Percentiles rank a stretch among this genome's conserved stretches.
phyloP scores from a whole-genome alignment of 2,329 filamentous ascomycete genomes.

The Pseudofabraea citricarpa region DNA sequence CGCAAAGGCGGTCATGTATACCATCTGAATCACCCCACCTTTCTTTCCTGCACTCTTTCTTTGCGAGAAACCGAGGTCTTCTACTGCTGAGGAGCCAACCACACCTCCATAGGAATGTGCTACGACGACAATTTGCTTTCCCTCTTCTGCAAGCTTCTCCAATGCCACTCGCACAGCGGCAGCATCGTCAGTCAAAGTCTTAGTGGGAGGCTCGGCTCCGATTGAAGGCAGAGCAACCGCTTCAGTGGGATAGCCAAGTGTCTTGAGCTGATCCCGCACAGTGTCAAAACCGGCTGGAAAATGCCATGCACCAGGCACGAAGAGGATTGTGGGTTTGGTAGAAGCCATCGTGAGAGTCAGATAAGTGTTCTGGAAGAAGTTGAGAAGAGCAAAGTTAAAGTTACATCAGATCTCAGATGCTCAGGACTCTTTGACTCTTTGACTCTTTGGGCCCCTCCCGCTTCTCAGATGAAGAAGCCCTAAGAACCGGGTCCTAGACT shows the following conservation, averaged over 20 bases:
- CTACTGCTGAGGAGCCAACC: slow-evolving; percentile 18
- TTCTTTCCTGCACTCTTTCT: slow-evolving; percentile 1
- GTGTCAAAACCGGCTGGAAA: slow-evolving; percentile 2
- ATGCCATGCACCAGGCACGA: slow-evolving; percentile 15
- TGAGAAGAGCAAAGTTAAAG: no score
- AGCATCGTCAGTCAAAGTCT: slow-evolving; percentile 9
- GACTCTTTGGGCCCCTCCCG: no score
- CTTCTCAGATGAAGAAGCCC: no score
- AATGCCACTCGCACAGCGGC: neutral
- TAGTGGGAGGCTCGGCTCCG: slow-evolving; percentile 10
- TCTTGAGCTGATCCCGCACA: slow-evolving; percentile 6
- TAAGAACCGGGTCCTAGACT: no score
- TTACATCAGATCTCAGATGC: no score
- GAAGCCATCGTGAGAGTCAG: neutral
- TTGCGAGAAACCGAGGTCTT: slow-evolving; percentile 6
- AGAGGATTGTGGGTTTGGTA: slow-evolving; percentile 11
- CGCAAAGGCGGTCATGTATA: slow-evolving; percentile 3
- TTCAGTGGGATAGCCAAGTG: slow-evolving; percentile 6
- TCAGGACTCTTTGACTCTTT: no score
- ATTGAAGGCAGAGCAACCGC: slow-evolving; percentile 11
- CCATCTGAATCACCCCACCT: slow-evolving; percentile 3
- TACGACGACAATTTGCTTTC: slow-evolving; percentile 32
- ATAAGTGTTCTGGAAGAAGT: neutral
- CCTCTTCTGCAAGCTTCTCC: slow-evolving; percentile 28
- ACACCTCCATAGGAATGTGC: slow-evolving; percentile 35